Base-by-base conservation (phyloP, 371 early-diverging fungal species). In the Batrachochytrium dendrobatidis region DNA sequence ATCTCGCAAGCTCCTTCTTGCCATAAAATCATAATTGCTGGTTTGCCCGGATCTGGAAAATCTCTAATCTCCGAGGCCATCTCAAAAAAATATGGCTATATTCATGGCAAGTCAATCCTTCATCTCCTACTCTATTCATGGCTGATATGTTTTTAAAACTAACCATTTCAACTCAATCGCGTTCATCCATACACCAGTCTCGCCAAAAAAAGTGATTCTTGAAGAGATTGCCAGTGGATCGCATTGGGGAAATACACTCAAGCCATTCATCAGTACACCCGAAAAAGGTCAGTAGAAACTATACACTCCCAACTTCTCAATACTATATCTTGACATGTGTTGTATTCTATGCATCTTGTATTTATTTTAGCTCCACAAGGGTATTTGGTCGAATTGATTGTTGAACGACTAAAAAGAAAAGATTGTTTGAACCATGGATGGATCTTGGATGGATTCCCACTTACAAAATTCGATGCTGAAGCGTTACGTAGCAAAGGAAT, bases 391-490 rank as follows among this genome's bases (percentile, higher is more conserved):
- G 60, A 62, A 10, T 49, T 75, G 30, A 67, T 78, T 25, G 29
- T 58, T 35, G 45, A 51, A 25, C 66, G 74, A 20, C 54, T 78
- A 20, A 62, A 68, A 53, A 22, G 51, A 30, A n/a, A 54, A 7
- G 74, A 78, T 46, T 75, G 76, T 62, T 26, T 58, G 7, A 56
- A 72, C 33, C 51, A 64, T 17, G 79, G 79, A 15, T 79, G 76
- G 76, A 66, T 76, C 7, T 63, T 79, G 5, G 73, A 74, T 32
- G 73, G 73, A 26, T 79, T 63, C 58, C 79, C 79, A 15, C 45
- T 56, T 46, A 65, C 67, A 1, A 39, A 39, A 12, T 35, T 58
- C 4, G 66, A 79, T 50, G 67, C 70, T 2, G 61, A 64, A n/a
- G 43, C 22, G 17, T 53, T 78, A 28, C 52, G 56, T 24, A 55